These are phyloP conservation scores for Candida parachauliodes DNA, from an alignment of 805 yeast genomes.

Conservation along the genomic window DNA sequence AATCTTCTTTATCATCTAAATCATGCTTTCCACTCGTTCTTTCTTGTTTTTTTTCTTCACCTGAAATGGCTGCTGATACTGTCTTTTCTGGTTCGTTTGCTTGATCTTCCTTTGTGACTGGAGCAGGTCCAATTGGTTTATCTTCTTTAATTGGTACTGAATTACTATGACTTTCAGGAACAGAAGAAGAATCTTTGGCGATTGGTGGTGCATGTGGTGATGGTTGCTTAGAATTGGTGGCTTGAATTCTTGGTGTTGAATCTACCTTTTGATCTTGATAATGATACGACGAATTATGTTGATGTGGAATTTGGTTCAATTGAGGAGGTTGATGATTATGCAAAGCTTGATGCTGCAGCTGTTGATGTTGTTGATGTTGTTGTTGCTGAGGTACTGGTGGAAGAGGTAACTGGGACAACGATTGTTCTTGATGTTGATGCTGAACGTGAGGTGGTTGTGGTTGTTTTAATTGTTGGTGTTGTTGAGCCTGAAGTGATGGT, in stretches of 20 bases:
- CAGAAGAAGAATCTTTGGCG: constrained; percentile 8
- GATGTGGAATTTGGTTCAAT: constrained; percentile 3
- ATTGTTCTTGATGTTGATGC: not conserved
- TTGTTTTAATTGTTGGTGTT: constrained; percentile 11
- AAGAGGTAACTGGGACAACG: constrained; percentile 4
- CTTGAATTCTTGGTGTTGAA: not conserved
- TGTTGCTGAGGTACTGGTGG: constrained; percentile 15
- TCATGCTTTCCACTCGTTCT: constrained; percentile 26
- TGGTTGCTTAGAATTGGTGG: too few relatives aligned
- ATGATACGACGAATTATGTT: too few relatives aligned
- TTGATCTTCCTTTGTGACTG: not conserved
- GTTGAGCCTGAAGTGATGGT: constrained; percentile 7
- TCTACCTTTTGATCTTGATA: constrained; percentile 9
- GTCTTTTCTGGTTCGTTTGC: constrained; percentile 8
- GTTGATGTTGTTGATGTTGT: constrained; percentile 11
- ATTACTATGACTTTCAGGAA: constrained; percentile 3
- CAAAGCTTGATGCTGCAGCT: constrained; percentile 13
- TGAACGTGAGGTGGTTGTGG: not conserved
- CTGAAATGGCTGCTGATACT: constrained; percentile 8
- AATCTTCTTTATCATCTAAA: constrained; percentile 36
- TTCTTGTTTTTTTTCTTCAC: constrained; percentile 2
- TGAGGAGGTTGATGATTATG: not conserved
- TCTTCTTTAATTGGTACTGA: constrained; percentile 2
- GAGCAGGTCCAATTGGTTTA: constrained; percentile 8
- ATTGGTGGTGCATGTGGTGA: too few relatives aligned